phyloP scores from a whole-genome alignment of 306 rosid species.

The Trifolium subterraneum region DNA sequence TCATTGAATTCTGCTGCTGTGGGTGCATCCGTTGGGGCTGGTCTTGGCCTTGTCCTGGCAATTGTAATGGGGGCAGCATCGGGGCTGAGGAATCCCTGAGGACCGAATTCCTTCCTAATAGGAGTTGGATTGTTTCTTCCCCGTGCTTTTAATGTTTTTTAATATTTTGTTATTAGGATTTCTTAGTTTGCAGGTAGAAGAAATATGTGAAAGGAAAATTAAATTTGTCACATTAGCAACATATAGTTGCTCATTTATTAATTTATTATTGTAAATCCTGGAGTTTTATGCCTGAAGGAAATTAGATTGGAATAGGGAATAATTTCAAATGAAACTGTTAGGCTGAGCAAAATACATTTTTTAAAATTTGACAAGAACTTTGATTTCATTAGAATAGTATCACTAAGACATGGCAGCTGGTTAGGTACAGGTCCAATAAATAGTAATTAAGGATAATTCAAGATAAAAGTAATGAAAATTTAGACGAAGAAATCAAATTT shows the following conservation, averaged over 20 bases:
- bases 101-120: conserved; percentile 14
- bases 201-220: conserved; percentile 11
- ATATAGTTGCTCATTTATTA: conserved; percentile 13
- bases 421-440: too few species aligned
- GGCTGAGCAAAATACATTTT: too few species aligned
- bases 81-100: conserved; percentile 92
- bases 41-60: conserved; percentile 86
- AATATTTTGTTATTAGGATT: conserved; percentile 29
- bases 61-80: conserved; percentile 99
- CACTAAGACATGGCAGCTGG: too few species aligned
- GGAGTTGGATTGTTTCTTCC: conserved; percentile 34
- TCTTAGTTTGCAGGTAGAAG: conserved; percentile 33
- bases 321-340: background rate
- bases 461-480: too few species aligned
- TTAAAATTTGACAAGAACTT: too few species aligned
- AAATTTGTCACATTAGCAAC: background rate
- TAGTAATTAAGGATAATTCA: too few species aligned
- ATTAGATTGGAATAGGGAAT: conserved; percentile 5
- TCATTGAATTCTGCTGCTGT: conserved; percentile 80
- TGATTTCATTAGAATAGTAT: too few species aligned
- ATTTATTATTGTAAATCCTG: conserved; percentile 33
- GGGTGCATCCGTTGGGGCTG: conserved; percentile 95
- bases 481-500: too few species aligned
- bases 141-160: background rate
- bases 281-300: conserved; percentile 16